phyloP scores from a whole-genome alignment of 306 rosid species.

The Trichosanthes truncata region DNA sequence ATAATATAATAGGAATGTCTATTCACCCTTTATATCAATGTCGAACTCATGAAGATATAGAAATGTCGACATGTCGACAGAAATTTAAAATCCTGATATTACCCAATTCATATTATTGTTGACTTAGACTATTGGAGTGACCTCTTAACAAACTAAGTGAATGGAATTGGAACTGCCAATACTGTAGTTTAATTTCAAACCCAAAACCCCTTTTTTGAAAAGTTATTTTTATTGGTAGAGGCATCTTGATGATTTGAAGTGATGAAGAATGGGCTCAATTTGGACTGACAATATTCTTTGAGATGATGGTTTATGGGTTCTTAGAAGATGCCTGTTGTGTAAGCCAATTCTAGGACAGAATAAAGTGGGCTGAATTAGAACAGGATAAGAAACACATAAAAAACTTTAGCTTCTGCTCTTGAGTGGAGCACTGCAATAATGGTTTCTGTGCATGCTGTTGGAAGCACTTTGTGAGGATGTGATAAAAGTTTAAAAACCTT shows the following conservation, averaged over 20 bases:
- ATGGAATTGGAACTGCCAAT: neutral
- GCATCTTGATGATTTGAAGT: neutral
- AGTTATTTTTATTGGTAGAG: neutral
- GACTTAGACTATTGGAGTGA: too few relatives aligned
- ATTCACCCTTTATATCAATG: too few relatives aligned
- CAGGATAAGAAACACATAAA: neutral
- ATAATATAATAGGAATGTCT: too few relatives aligned
- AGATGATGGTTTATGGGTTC: neutral
- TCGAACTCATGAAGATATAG: too few relatives aligned
- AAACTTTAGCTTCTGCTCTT: neutral
- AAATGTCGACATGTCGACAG: too few relatives aligned
- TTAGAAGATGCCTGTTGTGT: neutral
- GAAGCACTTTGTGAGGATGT: neutral
- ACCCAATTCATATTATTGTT: too few relatives aligned
- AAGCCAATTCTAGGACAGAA: conserved; percentile 3
- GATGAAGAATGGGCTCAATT: neutral
- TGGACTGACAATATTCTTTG: neutral
- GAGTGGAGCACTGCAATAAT: conserved; percentile 6
- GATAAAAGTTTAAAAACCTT: neutral
- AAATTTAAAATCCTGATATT: too few relatives aligned
- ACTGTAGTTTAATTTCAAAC: neutral
- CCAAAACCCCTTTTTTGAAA: neutral
- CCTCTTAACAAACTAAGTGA: too few relatives aligned
- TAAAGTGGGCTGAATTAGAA: conserved; percentile 4
- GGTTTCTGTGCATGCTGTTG: neutral